Evolutionary conservation across 192 early-diverging fungal genomes (phyloP).

Genomic region (Gamsiella multidivaricata): DNA sequence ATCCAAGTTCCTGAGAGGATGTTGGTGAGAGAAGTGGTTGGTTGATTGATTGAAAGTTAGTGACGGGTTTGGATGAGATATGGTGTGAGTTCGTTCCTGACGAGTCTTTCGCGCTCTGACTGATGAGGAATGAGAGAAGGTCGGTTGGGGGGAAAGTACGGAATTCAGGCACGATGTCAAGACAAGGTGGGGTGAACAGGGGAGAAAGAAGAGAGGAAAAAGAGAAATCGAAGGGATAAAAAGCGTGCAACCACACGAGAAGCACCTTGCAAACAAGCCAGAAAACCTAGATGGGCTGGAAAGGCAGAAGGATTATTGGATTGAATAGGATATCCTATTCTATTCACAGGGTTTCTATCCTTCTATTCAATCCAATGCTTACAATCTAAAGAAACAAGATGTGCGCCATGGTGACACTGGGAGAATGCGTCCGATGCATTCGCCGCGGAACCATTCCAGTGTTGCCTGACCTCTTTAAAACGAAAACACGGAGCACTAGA

Average conservation of each 20-base stretch:
- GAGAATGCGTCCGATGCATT: too few species aligned
- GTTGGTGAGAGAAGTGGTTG: background rate
- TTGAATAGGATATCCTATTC: too few species aligned
- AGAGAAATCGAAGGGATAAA: background rate
- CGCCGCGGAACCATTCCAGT: slow-evolving; percentile 16
- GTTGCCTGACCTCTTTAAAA: slow-evolving; percentile 1
- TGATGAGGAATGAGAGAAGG: slow-evolving; percentile 13
- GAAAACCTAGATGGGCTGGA: slow-evolving; percentile 1
- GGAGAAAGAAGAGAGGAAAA: slow-evolving; percentile 3
- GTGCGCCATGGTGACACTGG: slow-evolving; percentile 3
- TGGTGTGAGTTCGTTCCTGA: too few species aligned
- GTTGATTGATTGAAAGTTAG: background rate
- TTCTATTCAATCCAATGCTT: slow-evolving; percentile 5
- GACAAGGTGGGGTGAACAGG: slow-evolving; percentile 39
- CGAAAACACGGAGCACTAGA: too few species aligned
- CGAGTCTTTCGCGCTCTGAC: background rate
- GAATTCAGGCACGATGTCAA: slow-evolving; percentile 45
- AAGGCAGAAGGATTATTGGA: background rate
- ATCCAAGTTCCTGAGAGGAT: too few species aligned
- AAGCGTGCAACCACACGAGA: slow-evolving; percentile 1
- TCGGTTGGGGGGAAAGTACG: background rate
- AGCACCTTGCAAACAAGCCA: too few species aligned
- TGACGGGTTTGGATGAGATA: background rate
- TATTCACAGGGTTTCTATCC: too few species aligned
- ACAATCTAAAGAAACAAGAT: background rate